Percentiles rank a stretch among this genome's conserved stretches.
phyloP scores from a whole-genome alignment of 441 rosid genomes.

The Euphorbia schlechtendalii region DNA sequence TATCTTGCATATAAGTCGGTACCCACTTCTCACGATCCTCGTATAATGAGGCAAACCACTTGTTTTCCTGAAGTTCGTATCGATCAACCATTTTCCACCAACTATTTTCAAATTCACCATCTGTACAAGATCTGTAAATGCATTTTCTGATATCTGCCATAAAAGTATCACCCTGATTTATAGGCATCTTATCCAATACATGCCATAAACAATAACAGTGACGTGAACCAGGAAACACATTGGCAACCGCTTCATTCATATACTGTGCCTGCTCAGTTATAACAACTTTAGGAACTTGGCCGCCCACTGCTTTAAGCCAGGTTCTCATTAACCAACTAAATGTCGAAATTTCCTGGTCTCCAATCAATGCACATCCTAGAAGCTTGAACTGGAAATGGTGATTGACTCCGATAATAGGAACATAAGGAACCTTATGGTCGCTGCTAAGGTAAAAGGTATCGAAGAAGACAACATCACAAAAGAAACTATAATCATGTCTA shows the following conservation, averaged over 20 bases:
- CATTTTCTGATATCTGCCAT: background rate
- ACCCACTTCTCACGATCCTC: background rate
- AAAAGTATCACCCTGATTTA: background rate
- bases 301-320: constrained; percentile 1
- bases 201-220: constrained; percentile 4
- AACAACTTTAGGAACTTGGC: background rate
- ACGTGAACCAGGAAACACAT: constrained; percentile 1
- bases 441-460: background rate
- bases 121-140: background rate
- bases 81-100: background rate
- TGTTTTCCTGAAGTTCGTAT: background rate
- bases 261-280: background rate
- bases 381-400: constrained; percentile 1
- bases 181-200: background rate
- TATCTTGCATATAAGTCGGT: background rate
- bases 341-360: background rate
- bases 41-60: background rate
- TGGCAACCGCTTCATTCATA: background rate
- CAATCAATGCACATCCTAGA: constrained; percentile 4
- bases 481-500: background rate
- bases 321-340: background rate
- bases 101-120: background rate
- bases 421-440: background rate
- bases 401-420: background rate
- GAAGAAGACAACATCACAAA: constrained; percentile 4